A percentile compares a stretch with the other conserved stretches of the same genome.
Conservation (phyloP, 805 yeast species). For the Metschnikowia amazonensis region DNA sequence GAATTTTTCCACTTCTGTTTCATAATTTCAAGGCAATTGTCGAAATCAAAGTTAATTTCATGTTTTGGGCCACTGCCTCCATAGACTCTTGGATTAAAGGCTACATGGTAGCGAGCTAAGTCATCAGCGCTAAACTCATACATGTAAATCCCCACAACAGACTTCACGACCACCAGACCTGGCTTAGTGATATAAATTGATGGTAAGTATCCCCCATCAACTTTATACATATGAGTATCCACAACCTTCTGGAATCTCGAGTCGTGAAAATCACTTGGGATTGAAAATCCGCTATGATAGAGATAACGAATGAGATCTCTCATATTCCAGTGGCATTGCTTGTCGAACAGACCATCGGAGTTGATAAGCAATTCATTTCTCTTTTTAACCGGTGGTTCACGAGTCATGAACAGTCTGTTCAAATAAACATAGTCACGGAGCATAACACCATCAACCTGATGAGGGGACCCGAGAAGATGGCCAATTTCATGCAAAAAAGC, state of each 20-base stretch:
- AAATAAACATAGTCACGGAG: conserved; percentile 75
- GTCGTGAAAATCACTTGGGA: conserved; percentile 61
- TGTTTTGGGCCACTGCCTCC: conserved; percentile 62
- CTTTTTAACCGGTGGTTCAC: conserved; percentile 51
- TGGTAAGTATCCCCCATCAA: conserved; percentile 19
- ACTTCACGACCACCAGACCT: conserved; percentile 37
- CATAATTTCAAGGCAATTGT: conserved; percentile 31
- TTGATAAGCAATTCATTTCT: conserved; percentile 40
- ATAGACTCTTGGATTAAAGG: conserved; percentile 52
- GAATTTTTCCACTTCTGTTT: conserved; percentile 26
- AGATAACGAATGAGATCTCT: conserved; percentile 74
- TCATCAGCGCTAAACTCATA: conserved; percentile 64
- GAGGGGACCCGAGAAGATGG: conserved; percentile 87
- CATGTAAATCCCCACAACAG: conserved; percentile 67
- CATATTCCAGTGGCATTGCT: conserved; percentile 85
- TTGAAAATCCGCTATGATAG: conserved; percentile 73
- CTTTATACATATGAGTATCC: conserved; percentile 26
- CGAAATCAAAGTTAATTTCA: conserved; percentile 47
- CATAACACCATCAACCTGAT: conserved; percentile 88
- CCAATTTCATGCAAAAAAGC: conserved; percentile 97
- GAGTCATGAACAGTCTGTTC: conserved; percentile 76
- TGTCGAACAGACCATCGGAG: conserved; percentile 41
- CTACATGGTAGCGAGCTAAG: conserved; percentile 54
- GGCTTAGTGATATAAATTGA: conserved; percentile 20
- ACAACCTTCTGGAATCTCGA: conserved; percentile 32